Evolutionary conservation across 2,329 filamentous ascomycete species (phyloP).

Genomic region (Microcyclosporella mali): DNA sequence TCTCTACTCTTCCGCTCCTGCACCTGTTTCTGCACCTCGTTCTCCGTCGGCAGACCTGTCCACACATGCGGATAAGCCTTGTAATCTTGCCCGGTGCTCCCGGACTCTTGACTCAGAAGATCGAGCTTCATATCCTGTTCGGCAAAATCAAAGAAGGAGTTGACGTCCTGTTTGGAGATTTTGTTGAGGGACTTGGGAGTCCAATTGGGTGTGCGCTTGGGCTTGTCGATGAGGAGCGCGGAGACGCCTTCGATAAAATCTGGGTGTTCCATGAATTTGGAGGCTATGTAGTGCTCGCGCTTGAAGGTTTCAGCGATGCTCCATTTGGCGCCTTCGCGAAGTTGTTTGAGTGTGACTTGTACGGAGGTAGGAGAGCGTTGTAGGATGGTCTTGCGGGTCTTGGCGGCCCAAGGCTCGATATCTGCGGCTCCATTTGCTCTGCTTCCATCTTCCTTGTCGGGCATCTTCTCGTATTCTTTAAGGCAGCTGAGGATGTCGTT

Average conservation of each 20-base stretch:
- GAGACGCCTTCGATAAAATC: conserved; percentile 93
- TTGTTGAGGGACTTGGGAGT: conserved; percentile 65
- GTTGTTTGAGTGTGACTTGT: conserved; percentile 75
- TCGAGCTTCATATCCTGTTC: conserved; percentile 43
- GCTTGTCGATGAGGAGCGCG: conserved; percentile 68
- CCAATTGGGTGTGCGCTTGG: conserved; percentile 64
- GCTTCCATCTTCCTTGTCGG: conserved; percentile 35
- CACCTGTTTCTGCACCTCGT: conserved; percentile 47
- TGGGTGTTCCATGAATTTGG: conserved; percentile 80
- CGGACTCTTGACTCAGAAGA: conserved; percentile 44
- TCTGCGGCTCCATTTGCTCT: conserved; percentile 32
- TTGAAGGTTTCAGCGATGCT: conserved; percentile 77
- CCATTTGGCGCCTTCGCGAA: conserved; percentile 71
- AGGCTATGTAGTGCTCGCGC: conserved; percentile 76
- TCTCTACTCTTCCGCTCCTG: conserved; percentile 24
- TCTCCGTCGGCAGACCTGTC: conserved; percentile 69
- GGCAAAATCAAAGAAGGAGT: conserved; percentile 53
- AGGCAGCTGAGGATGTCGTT: conserved; percentile 66
- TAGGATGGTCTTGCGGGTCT: conserved; percentile 68
- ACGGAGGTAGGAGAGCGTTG: conserved; percentile 80
- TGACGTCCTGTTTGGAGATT: conserved; percentile 53
- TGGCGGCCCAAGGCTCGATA: conserved; percentile 67
- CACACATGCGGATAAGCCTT: conserved; percentile 63
- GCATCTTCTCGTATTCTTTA: conserved; percentile 38
- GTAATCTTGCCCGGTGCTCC: conserved; percentile 51